phyloP scores from a whole-genome alignment of 768 basidiomycete genomes.

The Rhodosporidiobolus sp. region DNA sequence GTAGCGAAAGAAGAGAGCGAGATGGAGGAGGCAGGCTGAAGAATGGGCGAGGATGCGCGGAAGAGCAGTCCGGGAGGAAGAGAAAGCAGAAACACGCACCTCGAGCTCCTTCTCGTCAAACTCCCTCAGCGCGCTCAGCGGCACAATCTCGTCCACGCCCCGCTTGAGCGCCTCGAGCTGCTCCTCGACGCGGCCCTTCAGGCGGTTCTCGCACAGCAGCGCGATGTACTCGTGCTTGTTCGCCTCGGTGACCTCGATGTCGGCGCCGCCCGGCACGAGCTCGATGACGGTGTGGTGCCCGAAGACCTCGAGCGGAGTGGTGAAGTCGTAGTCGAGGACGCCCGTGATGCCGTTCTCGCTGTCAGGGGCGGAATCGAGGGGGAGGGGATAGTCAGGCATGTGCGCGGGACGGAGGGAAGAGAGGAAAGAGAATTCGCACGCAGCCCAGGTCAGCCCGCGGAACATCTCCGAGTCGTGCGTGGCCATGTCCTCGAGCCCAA shows the following conservation, averaged over 20 bases:
- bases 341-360: constrained; percentile 98
- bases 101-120: constrained; percentile 98
- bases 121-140: constrained; percentile 90
- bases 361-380: constrained; percentile 4
- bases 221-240: constrained; percentile 99
- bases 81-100: constrained; percentile 4
- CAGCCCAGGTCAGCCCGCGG: constrained; percentile 96
- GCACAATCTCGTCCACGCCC: constrained; percentile 96
- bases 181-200: constrained; percentile 90
- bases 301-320: constrained; percentile 91
- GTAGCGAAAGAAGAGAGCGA: too few species aligned
- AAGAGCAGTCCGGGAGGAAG: neutral
- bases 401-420: neutral
- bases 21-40: too few species aligned
- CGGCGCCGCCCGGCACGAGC: constrained; percentile 79
- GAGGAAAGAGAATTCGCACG: constrained; percentile 57
- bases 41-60: neutral
- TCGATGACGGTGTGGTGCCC: constrained; percentile 96
- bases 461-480: constrained; percentile 92
- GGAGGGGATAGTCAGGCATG: neutral
- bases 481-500: constrained; percentile 86
- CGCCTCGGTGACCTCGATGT: constrained; percentile 83
- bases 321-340: constrained; percentile 93
- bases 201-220: constrained; percentile 72
- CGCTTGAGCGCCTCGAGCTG: constrained; percentile 99